Evolutionary conservation across 2,329 filamentous ascomycete species (phyloP).

Genomic region (Trematosphaeria pertusa): DNA sequence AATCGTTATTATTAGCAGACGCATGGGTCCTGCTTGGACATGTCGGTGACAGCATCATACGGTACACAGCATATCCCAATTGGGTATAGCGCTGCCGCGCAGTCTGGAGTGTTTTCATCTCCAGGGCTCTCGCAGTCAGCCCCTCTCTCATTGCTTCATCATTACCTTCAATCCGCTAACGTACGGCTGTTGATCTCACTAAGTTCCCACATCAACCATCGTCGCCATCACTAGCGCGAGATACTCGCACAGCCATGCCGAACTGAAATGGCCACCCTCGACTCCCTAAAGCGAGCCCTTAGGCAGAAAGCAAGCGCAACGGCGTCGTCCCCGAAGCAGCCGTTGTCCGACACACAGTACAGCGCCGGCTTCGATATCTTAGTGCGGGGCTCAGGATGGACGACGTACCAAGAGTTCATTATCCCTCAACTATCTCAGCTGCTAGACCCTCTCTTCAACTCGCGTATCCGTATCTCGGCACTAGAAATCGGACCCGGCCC

Average conservation of each 20-base stretch:
- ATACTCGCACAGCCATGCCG: constrained; percentile 8
- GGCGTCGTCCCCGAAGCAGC: constrained; percentile 30
- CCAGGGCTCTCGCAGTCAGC: constrained; percentile 12
- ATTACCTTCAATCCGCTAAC: constrained; percentile 13
- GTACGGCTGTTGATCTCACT: constrained; percentile 15
- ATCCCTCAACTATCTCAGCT: constrained; percentile 57
- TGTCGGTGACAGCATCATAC: no score
- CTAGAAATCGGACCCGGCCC: constrained; percentile 68
- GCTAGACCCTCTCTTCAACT: constrained; percentile 52
- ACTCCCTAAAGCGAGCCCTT: constrained; percentile 53
- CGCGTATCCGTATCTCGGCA: constrained; percentile 55
- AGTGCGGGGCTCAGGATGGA: constrained; percentile 41
- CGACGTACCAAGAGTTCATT: constrained; percentile 60
- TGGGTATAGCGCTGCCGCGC: constrained; percentile 2
- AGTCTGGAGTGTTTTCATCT: background rate
- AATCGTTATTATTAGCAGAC: no score
- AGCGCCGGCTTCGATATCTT: constrained; percentile 57
- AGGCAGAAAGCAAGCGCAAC: constrained; percentile 36
- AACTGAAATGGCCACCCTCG: constrained; percentile 53
- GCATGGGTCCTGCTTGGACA: no score
- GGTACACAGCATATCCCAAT: no score
- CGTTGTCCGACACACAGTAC: constrained; percentile 59
- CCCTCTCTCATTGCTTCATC: constrained; percentile 5
- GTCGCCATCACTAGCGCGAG: constrained; percentile 11
- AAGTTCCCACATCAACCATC: constrained; percentile 16